Percentiles rank a stretch among this genome's conserved stretches.
Evolutionary conservation across 208 protist species (phyloP).

Genomic region (Acanthamoeba lugdunensis): DNA sequence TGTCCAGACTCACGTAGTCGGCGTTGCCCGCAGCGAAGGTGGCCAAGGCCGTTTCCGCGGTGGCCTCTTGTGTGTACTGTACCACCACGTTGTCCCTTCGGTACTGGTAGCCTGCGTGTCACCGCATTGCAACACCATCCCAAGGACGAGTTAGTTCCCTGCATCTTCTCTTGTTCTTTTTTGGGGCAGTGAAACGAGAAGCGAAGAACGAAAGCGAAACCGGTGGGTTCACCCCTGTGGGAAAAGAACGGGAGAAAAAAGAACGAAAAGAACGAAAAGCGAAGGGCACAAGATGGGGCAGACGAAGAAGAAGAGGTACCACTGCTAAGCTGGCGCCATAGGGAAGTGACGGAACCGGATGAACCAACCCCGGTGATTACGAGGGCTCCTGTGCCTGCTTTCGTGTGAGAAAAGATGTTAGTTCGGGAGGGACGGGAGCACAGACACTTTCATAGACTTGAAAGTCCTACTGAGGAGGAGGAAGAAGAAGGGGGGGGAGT

Average conservation of each 20-base stretch:
- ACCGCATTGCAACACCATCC: background rate
- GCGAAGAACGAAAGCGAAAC: background rate
- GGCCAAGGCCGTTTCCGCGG: background rate
- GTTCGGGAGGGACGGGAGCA: background rate
- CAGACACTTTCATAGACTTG: background rate
- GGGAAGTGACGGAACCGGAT: slow-evolving; percentile 27
- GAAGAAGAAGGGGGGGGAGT: background rate
- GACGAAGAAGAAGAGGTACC: background rate
- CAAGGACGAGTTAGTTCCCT: background rate
- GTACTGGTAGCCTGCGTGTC: slow-evolving; percentile 21
- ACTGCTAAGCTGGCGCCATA: slow-evolving; percentile 14
- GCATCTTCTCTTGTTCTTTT: background rate
- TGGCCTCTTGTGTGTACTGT: slow-evolving; percentile 39
- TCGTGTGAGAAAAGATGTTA: background rate
- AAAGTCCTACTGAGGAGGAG: too few species aligned
- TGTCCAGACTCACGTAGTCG: slow-evolving; percentile 18
- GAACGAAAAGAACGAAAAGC: background rate
- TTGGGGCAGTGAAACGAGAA: background rate
- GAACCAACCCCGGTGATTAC: slow-evolving; percentile 25
- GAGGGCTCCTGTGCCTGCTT: background rate
- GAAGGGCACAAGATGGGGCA: background rate
- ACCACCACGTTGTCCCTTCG: slow-evolving; percentile 17
- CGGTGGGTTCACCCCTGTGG: too few species aligned
- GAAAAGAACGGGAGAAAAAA: too few species aligned
- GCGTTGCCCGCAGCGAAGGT: background rate